Conservation (phyloP, 352 stramenopile genomes). For the Phytophthora capsici region DNA sequence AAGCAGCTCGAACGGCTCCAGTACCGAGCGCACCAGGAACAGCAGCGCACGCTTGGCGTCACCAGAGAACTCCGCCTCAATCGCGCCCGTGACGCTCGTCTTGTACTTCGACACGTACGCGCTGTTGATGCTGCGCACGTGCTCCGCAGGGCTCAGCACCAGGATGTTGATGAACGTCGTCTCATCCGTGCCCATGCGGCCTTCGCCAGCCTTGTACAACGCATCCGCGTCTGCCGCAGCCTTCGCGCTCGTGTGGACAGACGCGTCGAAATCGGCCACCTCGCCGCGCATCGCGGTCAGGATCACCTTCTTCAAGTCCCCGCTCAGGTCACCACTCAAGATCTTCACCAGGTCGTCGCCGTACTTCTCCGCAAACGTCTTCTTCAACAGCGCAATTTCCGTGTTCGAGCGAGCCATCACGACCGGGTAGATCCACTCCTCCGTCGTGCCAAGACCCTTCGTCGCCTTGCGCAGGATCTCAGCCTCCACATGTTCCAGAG, state of each 20-base stretch:
- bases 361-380: conserved; percentile 66
- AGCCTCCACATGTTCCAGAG: conserved; percentile 62
- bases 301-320: conserved; percentile 69
- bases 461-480: conserved; percentile 63
- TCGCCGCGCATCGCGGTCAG: conserved; percentile 46
- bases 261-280: conserved; percentile 50
- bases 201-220: conserved; percentile 29
- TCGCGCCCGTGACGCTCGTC: conserved; percentile 50
- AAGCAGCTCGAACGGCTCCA: conserved; percentile 39
- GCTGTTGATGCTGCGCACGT: conserved; percentile 57
- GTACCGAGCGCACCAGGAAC: conserved; percentile 39
- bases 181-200: conserved; percentile 66
- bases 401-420: conserved; percentile 62
- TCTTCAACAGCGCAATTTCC: conserved; percentile 78
- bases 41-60: conserved; percentile 48
- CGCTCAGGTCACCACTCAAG: conserved; percentile 54
- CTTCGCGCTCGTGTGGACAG: conserved; percentile 62
- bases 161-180: conserved; percentile 44
- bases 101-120: conserved; percentile 61
- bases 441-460: conserved; percentile 62
- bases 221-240: conserved; percentile 47
- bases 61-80: conserved; percentile 59
- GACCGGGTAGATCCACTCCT: conserved; percentile 64
- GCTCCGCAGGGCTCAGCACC: conserved; percentile 40
- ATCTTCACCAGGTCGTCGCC: conserved; percentile 55